Conservation (phyloP, 345 rosid genomes). For the Dovyalis caffra region DNA sequence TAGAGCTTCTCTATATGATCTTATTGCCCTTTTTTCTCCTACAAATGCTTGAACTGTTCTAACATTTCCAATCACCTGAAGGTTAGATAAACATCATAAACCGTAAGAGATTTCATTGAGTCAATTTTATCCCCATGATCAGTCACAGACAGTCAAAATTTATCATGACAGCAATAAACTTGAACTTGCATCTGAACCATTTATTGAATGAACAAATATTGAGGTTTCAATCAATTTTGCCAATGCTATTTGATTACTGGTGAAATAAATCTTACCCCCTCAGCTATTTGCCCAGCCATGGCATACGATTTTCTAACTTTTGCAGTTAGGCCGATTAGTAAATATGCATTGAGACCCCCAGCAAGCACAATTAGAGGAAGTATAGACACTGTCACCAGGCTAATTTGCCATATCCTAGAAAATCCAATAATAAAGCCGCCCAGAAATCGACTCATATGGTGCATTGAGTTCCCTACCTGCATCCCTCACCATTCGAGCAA, state of each 20-base stretch:
- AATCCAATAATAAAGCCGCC: slow-evolving; percentile 79
- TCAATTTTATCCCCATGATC: too few relatives aligned
- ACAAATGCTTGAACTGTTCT: slow-evolving; percentile 86
- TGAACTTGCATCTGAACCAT: too few relatives aligned
- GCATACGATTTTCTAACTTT: slow-evolving; percentile 69
- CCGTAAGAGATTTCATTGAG: not conserved
- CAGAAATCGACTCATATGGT: slow-evolving; percentile 73
- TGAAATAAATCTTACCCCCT: slow-evolving; percentile 64
- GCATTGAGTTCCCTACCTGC: slow-evolving; percentile 87
- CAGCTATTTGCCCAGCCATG: slow-evolving; percentile 82
- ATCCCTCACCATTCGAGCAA: not conserved
- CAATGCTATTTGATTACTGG: too few relatives aligned
- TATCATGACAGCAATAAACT: too few relatives aligned
- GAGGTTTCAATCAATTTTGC: too few relatives aligned
- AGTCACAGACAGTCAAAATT: too few relatives aligned
- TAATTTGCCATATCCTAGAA: slow-evolving; percentile 76
- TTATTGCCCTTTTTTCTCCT: slow-evolving; percentile 76
- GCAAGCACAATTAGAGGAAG: slow-evolving; percentile 83
- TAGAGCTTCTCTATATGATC: slow-evolving; percentile 57
- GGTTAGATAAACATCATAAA: not conserved
- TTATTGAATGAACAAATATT: too few relatives aligned
- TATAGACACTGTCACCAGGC: slow-evolving; percentile 76
- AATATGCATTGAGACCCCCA: slow-evolving; percentile 72
- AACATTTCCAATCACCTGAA: slow-evolving; percentile 76
- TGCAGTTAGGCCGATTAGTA: slow-evolving; percentile 71